Evolutionary conservation across 306 rosid genomes (phyloP).

Genomic region (Glycine latifolia): DNA sequence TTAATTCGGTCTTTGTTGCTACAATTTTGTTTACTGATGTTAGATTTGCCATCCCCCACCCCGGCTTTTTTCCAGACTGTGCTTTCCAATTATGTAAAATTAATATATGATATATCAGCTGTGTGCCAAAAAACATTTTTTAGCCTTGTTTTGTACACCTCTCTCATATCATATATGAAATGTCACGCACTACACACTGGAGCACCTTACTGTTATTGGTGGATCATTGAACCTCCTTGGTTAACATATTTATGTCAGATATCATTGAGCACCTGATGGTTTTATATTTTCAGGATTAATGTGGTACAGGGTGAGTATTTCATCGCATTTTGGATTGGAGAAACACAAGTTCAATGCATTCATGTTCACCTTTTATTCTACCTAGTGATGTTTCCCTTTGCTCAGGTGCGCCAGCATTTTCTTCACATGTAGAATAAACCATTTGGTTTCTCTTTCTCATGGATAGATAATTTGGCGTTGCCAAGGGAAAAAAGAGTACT

Average conservation of each 20-base stretch:
- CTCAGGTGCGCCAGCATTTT: constrained; percentile 37
- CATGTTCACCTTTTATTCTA: not conserved
- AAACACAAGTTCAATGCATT: constrained; percentile 30
- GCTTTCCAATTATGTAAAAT: not conserved
- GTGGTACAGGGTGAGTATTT: constrained; percentile 19
- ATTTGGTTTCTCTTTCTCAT: not conserved
- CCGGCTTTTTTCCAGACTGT: not conserved
- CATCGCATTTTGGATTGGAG: not conserved
- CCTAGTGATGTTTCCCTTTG: constrained; percentile 17
- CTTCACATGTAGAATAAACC: constrained; percentile 5
- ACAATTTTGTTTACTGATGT: not conserved
- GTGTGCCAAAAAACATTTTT: not conserved
- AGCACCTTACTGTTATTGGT: constrained; percentile 9
- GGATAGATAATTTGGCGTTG: constrained; percentile 1
- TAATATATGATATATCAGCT: not conserved
- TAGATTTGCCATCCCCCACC: not conserved
- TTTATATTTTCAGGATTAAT: constrained; percentile 38
- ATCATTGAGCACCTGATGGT: constrained; percentile 1
- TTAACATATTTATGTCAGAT: not conserved
- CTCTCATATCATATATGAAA: not conserved
- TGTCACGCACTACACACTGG: not conserved
- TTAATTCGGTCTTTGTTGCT: not conserved
- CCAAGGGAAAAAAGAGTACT: not conserved
- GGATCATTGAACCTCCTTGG: not conserved
- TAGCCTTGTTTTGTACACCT: not conserved